phyloP scores from a whole-genome alignment of 192 early-diverging fungal genomes.

The Coemansia sp. region DNA sequence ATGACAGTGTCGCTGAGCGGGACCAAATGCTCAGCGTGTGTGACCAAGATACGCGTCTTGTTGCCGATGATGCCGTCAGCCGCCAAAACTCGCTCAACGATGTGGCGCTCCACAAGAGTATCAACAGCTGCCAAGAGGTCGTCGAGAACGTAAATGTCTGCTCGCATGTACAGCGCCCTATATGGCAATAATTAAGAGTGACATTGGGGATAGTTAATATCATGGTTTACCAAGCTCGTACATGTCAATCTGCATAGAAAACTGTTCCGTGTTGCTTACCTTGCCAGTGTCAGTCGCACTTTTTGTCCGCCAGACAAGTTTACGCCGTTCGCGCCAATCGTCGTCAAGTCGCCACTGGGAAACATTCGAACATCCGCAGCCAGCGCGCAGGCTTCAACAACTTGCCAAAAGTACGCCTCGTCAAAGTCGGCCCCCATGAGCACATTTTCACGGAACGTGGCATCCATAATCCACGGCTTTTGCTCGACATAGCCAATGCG shows the following conservation, averaged over 20 bases:
- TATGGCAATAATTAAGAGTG: neutral
- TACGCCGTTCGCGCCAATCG: slow-evolving; percentile 62
- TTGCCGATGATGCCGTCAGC: slow-evolving; percentile 31
- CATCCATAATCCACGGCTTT: slow-evolving; percentile 46
- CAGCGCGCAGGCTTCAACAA: slow-evolving; percentile 40
- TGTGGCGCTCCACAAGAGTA: slow-evolving; percentile 62
- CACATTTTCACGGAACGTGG: slow-evolving; percentile 56
- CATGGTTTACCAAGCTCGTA: neutral
- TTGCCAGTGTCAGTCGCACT: slow-evolving; percentile 65
- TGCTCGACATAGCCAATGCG: slow-evolving; percentile 53
- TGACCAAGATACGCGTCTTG: slow-evolving; percentile 61
- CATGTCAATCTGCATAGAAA: neutral
- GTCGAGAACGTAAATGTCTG: slow-evolving; percentile 71
- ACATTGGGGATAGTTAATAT: neutral
- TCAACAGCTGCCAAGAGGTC: slow-evolving; percentile 74
- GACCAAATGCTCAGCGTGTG: slow-evolving; percentile 56
- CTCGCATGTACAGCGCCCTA: slow-evolving; percentile 67
- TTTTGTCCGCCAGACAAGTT: slow-evolving; percentile 69
- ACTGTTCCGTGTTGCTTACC: slow-evolving; percentile 13
- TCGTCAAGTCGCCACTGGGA: slow-evolving; percentile 48
- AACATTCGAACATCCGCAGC: slow-evolving; percentile 27
- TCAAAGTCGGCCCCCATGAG: slow-evolving; percentile 45
- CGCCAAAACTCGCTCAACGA: slow-evolving; percentile 57
- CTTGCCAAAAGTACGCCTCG: slow-evolving; percentile 20
- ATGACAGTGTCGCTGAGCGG: slow-evolving; percentile 28